Conservation (phyloP, 495 filamentous ascomycete species). For the Articulospora tetracladia region DNA sequence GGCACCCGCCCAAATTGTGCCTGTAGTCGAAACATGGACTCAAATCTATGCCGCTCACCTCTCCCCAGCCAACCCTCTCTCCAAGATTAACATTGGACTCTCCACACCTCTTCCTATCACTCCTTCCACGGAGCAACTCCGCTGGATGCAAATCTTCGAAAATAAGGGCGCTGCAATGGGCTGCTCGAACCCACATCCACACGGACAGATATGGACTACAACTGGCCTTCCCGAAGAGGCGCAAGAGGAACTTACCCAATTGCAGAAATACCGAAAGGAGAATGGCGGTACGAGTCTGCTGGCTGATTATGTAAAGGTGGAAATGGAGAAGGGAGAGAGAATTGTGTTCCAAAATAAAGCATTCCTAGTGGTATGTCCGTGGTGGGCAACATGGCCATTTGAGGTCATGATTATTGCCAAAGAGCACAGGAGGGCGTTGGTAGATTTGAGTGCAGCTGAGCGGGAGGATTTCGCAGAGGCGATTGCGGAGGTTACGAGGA, state of each 20-base stretch:
- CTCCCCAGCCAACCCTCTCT: constrained; percentile 64
- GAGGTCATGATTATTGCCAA: constrained; percentile 89
- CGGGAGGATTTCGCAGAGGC: constrained; percentile 70
- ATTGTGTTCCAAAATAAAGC: constrained; percentile 80
- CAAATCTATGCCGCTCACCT: constrained; percentile 81
- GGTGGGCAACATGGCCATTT: constrained; percentile 98
- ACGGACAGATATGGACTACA: constrained; percentile 95
- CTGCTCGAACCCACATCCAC: constrained; percentile 97
- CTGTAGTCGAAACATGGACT: constrained; percentile 82
- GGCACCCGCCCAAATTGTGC: constrained; percentile 60
- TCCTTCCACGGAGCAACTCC: constrained; percentile 63
- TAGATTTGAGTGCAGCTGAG: constrained; percentile 72
- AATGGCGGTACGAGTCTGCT: constrained; percentile 71
- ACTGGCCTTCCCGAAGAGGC: constrained; percentile 87
- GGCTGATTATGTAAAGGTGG: constrained; percentile 80
- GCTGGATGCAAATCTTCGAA: constrained; percentile 99
- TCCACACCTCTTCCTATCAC: constrained; percentile 25
- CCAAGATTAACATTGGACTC: constrained; percentile 1
- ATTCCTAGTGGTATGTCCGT: constrained; percentile 86
- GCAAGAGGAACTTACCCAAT: constrained; percentile 66
- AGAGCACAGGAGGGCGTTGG: constrained; percentile 72
- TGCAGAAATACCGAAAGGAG: constrained; percentile 69
- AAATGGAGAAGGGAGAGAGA: constrained; percentile 76
- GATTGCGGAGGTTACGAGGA: constrained; percentile 77
- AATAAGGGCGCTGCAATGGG: constrained; percentile 99